Evolutionary conservation across 2,329 filamentous ascomycete species (phyloP).

Genomic region (Botrytis aclada): DNA sequence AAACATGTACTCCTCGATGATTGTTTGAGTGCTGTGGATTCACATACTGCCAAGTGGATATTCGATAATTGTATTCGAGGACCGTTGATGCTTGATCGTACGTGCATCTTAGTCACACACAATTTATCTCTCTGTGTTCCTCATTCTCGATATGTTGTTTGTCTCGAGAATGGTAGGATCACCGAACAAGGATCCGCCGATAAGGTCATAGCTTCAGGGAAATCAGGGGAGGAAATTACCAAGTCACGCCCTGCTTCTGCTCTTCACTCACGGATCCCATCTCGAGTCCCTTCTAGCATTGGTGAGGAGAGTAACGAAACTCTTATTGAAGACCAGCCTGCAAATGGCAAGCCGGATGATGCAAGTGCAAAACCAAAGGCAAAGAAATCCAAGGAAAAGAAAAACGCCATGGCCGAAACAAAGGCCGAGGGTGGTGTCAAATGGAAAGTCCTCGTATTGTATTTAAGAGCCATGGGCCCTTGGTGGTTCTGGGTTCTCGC

Average conservation of each 20-base stretch:
- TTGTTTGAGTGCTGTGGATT: constrained; percentile 93
- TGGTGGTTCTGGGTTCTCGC: constrained; percentile 94
- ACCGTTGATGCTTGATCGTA: constrained; percentile 81
- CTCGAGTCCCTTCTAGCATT: constrained; percentile 72
- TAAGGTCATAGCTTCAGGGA: constrained; percentile 81
- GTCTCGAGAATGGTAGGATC: constrained; percentile 84
- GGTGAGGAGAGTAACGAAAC: constrained; percentile 60
- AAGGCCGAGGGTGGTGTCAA: constrained; percentile 88
- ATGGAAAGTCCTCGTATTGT: constrained; percentile 79
- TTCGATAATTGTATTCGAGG: constrained; percentile 91
- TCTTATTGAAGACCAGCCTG: constrained; percentile 50
- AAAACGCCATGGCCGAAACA: constrained; percentile 63
- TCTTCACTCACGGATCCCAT: constrained; percentile 69
- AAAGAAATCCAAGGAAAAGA: constrained; percentile 38
- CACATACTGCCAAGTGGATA: constrained; percentile 97
- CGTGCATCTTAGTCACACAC: constrained; percentile 93
- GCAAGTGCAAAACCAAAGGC: constrained; percentile 44
- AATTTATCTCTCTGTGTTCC: constrained; percentile 88
- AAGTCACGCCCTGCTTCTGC: constrained; percentile 71
- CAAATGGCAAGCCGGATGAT: constrained; percentile 43
- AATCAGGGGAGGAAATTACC: constrained; percentile 79
- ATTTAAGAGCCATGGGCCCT: constrained; percentile 86
- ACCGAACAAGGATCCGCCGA: constrained; percentile 70
- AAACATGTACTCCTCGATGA: constrained; percentile 90
- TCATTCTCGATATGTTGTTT: constrained; percentile 73